Conservation (phyloP, 805 yeast genomes). For the Ogataea haglerorum region DNA sequence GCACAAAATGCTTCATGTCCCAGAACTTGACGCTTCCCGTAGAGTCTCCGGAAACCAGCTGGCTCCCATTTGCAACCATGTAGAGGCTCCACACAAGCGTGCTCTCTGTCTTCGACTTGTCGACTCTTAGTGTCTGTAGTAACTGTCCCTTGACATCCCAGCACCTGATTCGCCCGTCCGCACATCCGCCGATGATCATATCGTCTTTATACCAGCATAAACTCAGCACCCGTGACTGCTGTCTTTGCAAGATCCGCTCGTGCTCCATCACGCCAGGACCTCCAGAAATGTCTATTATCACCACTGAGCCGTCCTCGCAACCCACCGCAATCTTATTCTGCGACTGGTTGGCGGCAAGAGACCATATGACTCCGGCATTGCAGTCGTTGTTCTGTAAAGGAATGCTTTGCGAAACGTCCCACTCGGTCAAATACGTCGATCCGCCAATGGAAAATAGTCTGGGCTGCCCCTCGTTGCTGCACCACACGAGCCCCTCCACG, state of each 20-base stretch:
- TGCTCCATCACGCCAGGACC: constrained; percentile 83
- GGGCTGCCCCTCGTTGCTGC: constrained; percentile 43
- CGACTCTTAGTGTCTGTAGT: constrained; percentile 86
- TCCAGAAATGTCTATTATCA: constrained; percentile 76
- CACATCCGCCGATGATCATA: constrained; percentile 84
- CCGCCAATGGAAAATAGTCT: constrained; percentile 94
- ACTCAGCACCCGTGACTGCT: constrained; percentile 75
- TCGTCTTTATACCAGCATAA: constrained; percentile 71
- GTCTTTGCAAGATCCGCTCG: constrained; percentile 72
- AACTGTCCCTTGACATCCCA: constrained; percentile 72
- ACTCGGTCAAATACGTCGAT: constrained; percentile 84
- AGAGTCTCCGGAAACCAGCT: constrained; percentile 93
- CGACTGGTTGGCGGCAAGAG: constrained; percentile 60
- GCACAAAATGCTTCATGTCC: constrained; percentile 76
- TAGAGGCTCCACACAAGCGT: constrained; percentile 88
- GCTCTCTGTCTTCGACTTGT: constrained; percentile 78
- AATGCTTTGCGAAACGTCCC: constrained; percentile 75
- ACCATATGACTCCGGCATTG: constrained; percentile 94
- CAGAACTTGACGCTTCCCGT: constrained; percentile 92
- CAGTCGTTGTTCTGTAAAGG: constrained; percentile 80
- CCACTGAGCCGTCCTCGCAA: constrained; percentile 93
- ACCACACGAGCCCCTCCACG: constrained; percentile 88
- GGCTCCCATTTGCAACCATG: constrained; percentile 58
- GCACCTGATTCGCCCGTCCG: constrained; percentile 86
- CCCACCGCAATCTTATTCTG: constrained; percentile 78